Percentiles rank a stretch among this genome's conserved stretches.
These are phyloP conservation scores for Komagataella pseudopastoris DNA, from an alignment of 805 yeast species.

Conservation along the genomic window DNA sequence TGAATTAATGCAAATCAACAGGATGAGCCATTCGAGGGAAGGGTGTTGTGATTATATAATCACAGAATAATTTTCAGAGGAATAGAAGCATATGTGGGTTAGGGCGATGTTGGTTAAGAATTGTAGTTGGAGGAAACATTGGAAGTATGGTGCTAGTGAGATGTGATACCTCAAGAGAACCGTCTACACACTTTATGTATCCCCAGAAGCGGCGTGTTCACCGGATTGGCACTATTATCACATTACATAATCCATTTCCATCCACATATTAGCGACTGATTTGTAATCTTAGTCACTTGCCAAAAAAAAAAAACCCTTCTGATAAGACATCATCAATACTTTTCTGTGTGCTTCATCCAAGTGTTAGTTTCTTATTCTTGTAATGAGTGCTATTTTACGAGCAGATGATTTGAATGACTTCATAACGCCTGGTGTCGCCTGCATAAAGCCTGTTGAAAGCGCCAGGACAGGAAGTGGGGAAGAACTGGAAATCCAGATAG, in stretches of 20 bases:
- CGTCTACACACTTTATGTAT: too few relatives aligned
- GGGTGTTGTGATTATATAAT: neutral
- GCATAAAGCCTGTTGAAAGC: constrained; percentile 72
- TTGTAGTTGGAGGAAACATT: too few relatives aligned
- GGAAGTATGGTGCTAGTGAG: too few relatives aligned
- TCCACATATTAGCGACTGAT: neutral
- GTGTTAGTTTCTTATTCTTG: neutral
- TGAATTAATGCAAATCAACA: neutral
- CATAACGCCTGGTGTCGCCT: constrained; percentile 88
- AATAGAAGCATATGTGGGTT: too few relatives aligned
- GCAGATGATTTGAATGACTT: constrained; percentile 91
- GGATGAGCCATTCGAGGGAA: neutral
- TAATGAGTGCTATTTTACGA: constrained; percentile 78
- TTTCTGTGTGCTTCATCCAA: neutral
- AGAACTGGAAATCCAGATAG: constrained; percentile 44
- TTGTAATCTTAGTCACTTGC: neutral
- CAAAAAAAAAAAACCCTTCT: neutral
- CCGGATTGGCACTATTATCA: neutral
- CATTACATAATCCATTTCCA: neutral
- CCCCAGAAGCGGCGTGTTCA: neutral
- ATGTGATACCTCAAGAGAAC: too few relatives aligned
- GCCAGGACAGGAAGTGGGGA: constrained; percentile 18
- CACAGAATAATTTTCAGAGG: neutral
- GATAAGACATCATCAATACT: neutral
- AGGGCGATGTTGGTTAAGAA: too few relatives aligned